Evolutionary conservation across 169 alveolate species (phyloP).

Genomic region (Plasmodium ovale): DNA sequence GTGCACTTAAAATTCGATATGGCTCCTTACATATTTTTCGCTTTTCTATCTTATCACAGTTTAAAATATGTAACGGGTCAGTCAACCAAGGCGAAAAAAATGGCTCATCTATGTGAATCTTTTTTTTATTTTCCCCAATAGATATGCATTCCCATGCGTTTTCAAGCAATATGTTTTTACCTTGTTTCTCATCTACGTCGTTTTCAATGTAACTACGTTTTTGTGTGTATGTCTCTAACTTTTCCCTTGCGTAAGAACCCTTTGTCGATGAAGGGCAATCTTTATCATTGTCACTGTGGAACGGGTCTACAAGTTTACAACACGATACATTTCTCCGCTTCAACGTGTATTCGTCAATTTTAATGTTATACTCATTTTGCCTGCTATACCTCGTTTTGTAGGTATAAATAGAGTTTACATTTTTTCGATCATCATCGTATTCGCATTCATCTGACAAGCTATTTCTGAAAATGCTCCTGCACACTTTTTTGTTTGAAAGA

Average conservation of each 20-base stretch:
- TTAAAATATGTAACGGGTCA: conserved; percentile 20
- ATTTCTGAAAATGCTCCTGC: background rate
- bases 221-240: background rate
- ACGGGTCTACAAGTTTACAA: no score
- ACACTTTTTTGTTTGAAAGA: background rate
- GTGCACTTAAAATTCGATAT: conserved; percentile 82
- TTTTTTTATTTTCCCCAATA: conserved; percentile 12
- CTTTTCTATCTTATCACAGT: conserved; percentile 3
- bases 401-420: background rate
- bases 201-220: background rate
- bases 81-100: background rate
- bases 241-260: background rate
- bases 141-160: background rate
- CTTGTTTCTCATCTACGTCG: no score
- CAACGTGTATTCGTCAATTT: conserved; percentile 62
- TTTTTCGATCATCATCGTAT: background rate
- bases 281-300: background rate
- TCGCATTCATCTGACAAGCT: conserved; percentile 16
- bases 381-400: conserved; percentile 63
- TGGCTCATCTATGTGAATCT: background rate
- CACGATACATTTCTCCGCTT: background rate
- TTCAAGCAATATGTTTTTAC: background rate
- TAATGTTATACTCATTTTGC: conserved; percentile 2
- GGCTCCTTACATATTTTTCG: conserved; percentile 77
- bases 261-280: background rate